A percentile compares a stretch with the other conserved stretches of the same genome.
phyloP scores from a whole-genome alignment of 2,329 filamentous ascomycete species.

The Aspergillus vadensis region DNA sequence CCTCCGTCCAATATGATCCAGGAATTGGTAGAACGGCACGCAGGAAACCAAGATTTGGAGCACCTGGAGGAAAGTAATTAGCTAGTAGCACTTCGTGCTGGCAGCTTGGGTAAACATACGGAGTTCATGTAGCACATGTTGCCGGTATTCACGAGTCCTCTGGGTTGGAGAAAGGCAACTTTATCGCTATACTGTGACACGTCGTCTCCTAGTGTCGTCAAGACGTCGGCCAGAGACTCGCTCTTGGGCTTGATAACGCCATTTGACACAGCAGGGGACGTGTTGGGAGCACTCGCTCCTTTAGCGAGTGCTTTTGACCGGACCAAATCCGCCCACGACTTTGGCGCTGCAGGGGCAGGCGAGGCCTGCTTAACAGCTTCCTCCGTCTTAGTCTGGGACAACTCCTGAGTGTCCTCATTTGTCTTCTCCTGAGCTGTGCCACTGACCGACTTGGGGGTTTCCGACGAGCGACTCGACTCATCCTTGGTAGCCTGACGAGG shows the following conservation, averaged over 20 bases:
- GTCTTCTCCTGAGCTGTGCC: conserved; percentile 12
- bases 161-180: conserved; percentile 82
- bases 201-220: conserved; percentile 71
- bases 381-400: conserved; percentile 22
- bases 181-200: conserved; percentile 60
- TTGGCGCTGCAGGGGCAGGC: conserved; percentile 52
- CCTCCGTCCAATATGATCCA: conserved; percentile 81
- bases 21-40: conserved; percentile 88
- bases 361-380: conserved; percentile 43
- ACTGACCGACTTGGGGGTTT: conserved; percentile 36
- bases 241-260: conserved; percentile 52
- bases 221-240: conserved; percentile 72
- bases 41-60: conserved; percentile 95
- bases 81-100: conserved; percentile 37
- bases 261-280: conserved; percentile 35
- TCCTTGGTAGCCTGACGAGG: conserved; percentile 42
- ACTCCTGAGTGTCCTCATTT: conserved; percentile 11
- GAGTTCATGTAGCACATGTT: conserved; percentile 99
- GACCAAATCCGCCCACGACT: conserved; percentile 71
- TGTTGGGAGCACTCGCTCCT: conserved; percentile 30
- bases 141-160: conserved; percentile 92
- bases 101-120: conserved; percentile 57
- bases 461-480: conserved; percentile 34
- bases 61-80: conserved; percentile 58
- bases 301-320: conserved; percentile 51